These are phyloP conservation scores for Lasiodiplodia sp. DNA, from an alignment of 2,329 filamentous ascomycete species.

Conservation along the genomic window DNA sequence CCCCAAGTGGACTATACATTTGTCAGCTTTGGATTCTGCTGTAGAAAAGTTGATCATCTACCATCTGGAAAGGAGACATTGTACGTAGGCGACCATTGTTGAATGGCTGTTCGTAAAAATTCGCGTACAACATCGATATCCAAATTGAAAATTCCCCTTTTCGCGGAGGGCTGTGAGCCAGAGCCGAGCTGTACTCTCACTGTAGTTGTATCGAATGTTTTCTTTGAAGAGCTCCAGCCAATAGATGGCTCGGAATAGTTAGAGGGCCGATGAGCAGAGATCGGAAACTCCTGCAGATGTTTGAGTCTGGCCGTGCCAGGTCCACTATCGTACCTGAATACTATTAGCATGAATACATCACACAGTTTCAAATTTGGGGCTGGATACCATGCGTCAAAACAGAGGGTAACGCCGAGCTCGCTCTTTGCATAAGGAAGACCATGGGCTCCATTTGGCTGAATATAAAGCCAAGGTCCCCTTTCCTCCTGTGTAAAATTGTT, in stretches of 20 bases:
- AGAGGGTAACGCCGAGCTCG: not conserved
- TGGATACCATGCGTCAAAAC: not conserved
- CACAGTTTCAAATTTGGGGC: not conserved
- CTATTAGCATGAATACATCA: not conserved
- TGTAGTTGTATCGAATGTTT: not conserved
- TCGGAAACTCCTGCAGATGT: not conserved
- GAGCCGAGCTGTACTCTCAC: not conserved
- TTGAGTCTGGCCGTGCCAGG: not conserved
- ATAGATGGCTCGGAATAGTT: not conserved
- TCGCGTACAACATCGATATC: not conserved
- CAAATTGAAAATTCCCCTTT: not conserved
- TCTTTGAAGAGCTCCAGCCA: not conserved
- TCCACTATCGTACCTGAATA: not conserved
- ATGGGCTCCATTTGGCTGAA: not conserved
- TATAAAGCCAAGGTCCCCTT: not conserved
- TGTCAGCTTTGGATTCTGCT: not conserved
- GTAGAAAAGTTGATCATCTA: not conserved
- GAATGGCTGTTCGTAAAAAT: not conserved
- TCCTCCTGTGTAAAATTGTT: not conserved
- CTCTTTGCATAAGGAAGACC: not conserved
- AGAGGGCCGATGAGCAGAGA: not conserved
- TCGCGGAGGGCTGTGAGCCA: not conserved
- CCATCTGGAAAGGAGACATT: not conserved
- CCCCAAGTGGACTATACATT: not conserved
- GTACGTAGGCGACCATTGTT: conserved; percentile 6